phyloP scores from a whole-genome alignment of 2,329 filamentous ascomycete genomes.

The Neodidymelliopsis sp. region DNA sequence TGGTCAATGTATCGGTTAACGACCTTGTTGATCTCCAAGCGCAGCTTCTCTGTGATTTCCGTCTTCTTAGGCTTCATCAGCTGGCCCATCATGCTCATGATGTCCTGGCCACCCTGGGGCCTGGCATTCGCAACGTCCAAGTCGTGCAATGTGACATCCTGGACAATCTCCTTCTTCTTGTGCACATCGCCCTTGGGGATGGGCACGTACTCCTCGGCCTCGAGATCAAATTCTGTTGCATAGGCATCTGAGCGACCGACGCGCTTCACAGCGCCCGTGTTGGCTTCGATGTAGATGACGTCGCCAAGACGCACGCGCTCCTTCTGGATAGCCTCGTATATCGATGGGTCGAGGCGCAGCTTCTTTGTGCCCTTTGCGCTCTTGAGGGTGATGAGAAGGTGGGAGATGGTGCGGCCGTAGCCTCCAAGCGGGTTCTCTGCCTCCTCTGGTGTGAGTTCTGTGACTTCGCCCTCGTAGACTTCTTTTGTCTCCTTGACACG shows the following conservation, averaged over 20 bases:
- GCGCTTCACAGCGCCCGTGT: constrained; percentile 96
- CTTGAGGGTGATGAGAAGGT: constrained; percentile 91
- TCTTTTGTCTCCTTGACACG: constrained; percentile 99
- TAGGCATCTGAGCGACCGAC: constrained; percentile 96
- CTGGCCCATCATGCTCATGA: constrained; percentile 99
- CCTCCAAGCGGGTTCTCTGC: constrained; percentile 96
- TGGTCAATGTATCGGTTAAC: constrained; percentile 99
- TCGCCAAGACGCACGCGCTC: constrained; percentile 95
- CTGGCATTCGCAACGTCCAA: constrained; percentile 94
- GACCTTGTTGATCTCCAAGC: constrained; percentile 97
- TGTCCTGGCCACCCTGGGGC: constrained; percentile 96
- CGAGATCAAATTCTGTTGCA: constrained; percentile 96
- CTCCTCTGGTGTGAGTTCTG: constrained; percentile 96
- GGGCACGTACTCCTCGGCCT: constrained; percentile 98
- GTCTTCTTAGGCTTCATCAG: constrained; percentile 99
- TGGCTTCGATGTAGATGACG: constrained; percentile 99
- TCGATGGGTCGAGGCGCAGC: constrained; percentile 92
- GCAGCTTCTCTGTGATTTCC: constrained; percentile 97
- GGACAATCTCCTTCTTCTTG: constrained; percentile 99
- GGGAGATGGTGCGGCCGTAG: constrained; percentile 97
- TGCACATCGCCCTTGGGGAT: constrained; percentile 99
- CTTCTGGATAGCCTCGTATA: constrained; percentile 99
- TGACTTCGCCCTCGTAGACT: constrained; percentile 98
- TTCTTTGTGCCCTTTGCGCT: constrained; percentile 98
- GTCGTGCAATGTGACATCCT: constrained; percentile 97